Base-by-base conservation (phyloP, 1,139 yeast species). In the Kazachstania sp. region DNA sequence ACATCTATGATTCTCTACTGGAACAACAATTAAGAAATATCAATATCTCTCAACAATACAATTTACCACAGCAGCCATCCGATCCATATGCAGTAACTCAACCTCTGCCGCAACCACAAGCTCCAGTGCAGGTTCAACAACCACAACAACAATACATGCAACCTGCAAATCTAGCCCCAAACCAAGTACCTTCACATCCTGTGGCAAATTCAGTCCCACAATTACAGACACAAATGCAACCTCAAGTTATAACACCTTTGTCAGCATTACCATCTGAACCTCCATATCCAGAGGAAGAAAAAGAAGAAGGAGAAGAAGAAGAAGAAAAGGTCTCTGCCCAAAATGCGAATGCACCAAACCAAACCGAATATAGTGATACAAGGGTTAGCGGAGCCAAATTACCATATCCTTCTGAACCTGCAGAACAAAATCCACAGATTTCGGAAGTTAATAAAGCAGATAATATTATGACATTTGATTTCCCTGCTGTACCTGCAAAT, bases 1-100 rank as follows among this genome's bases (percentile, higher is more conserved):
- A 85, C 51, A 73, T 84, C 43, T 92, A 92, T 60, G 96, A 92
- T 63, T 78, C 78, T 51, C 74, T 85, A 47, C 71, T 90, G 51
- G 96, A 92, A 75, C 78, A 36, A 75, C 88, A 62, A 57, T 58
- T 58, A 58, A 63, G 57, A 53, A 52, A 51, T 26, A 64, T 63
- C 29, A 58, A 58, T 42, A 37, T 62, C 13, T 58, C 61, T 9
- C 63, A 62, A 44, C 62, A 58, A 45, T 62, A 61, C 48, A 43
- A 54, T 3, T 39, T 58, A 6, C 56, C 60, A 8, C 60, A 53
- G 40, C 52, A 50, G 3, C 61, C 65, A 12, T 54, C 61, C 6
- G 59, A 54, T 44, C 61, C 64, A 7, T 59, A 60, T 41, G 37
- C 47, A 3, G 41, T 36, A 2, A 39, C 44, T 39, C 32, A 43